Conservation (phyloP, 331 rosid genomes). For the Cydonia oblonga region DNA sequence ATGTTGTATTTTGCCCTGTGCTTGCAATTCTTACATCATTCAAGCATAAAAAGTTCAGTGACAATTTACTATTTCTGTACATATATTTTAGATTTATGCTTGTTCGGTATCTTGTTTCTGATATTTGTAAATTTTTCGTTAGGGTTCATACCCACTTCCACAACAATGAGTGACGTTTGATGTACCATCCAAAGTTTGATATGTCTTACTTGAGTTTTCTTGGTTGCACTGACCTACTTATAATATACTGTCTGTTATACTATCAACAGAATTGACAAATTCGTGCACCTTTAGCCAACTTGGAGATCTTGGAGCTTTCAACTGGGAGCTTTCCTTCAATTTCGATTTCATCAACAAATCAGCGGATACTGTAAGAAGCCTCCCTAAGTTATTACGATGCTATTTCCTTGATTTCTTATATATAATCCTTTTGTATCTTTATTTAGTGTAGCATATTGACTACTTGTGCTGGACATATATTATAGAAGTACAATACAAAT, state of each 20-base stretch:
- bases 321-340: constrained; percentile 7
- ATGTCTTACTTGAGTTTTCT: neutral
- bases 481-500: neutral
- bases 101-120: neutral
- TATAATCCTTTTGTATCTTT: neutral
- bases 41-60: neutral
- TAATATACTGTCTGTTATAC: too few species aligned
- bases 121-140: neutral
- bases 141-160: neutral
- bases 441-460: neutral
- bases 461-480: neutral
- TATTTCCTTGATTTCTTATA: neutral
- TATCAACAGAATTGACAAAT: constrained; percentile 4
- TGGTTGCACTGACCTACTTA: neutral
- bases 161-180: neutral
- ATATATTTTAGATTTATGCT: too few species aligned
- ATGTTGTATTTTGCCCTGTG: neutral
- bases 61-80: neutral
- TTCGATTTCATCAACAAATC: neutral
- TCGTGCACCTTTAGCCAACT: neutral
- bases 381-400: neutral
- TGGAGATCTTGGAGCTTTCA: constrained; percentile 4
- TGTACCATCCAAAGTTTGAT: neutral
- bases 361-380: neutral
- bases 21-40: neutral